phyloP scores from a whole-genome alignment of 495 filamentous ascomycete genomes.

The Thermothielavioides terrestris region DNA sequence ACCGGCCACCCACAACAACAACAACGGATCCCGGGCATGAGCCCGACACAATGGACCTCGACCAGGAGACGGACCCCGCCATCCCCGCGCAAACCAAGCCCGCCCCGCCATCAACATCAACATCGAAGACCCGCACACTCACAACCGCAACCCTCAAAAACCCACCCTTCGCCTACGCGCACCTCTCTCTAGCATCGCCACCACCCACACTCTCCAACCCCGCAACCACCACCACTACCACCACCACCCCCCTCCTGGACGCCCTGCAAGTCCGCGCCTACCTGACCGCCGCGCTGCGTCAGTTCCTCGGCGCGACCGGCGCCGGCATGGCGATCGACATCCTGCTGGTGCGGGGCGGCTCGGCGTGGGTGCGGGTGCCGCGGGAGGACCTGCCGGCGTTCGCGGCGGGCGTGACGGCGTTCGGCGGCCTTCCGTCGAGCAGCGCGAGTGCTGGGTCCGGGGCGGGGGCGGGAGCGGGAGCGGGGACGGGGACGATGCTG shows the following conservation, averaged over 20 bases:
- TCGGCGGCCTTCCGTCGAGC: constrained; percentile 42
- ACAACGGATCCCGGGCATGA: no score
- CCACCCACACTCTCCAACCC: constrained; percentile 11
- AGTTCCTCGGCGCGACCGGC: constrained; percentile 74
- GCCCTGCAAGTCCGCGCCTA: constrained; percentile 63
- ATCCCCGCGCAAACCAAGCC: no score
- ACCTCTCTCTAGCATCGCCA: constrained; percentile 24
- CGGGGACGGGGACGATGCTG: constrained; percentile 26
- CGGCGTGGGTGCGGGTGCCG: constrained; percentile 70
- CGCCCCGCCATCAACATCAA: neutral
- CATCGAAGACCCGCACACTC: constrained; percentile 26
- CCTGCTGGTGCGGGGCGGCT: constrained; percentile 48
- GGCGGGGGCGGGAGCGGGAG: constrained; percentile 4
- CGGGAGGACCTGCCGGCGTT: constrained; percentile 52
- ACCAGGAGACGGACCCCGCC: no score
- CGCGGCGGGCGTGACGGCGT: constrained; percentile 55
- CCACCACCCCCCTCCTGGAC: constrained; percentile 45
- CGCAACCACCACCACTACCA: neutral
- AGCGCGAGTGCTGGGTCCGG: neutral
- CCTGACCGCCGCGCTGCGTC: constrained; percentile 61
- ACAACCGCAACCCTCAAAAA: constrained; percentile 29
- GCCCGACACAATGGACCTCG: constrained; percentile 12
- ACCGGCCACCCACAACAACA: neutral
- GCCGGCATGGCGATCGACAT: constrained; percentile 74
- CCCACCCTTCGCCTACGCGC: constrained; percentile 35